phyloP scores from a whole-genome alignment of 1,139 yeast species.

The Candida mesenterica region DNA sequence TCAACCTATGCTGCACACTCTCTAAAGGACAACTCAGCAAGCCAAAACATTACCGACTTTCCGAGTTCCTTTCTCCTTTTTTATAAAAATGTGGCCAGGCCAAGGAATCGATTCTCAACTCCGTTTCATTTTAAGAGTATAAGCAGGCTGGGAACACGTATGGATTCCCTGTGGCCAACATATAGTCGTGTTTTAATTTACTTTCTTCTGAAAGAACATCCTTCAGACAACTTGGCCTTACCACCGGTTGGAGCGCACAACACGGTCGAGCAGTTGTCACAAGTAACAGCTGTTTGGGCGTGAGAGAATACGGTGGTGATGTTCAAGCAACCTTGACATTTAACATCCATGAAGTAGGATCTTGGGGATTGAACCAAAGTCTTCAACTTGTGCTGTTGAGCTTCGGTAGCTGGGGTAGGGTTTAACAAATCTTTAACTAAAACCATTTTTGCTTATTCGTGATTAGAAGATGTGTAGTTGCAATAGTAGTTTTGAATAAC shows the following conservation, averaged over 20 bases:
- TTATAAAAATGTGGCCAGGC: too few species aligned
- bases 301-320: conserved; percentile 99
- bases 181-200: conserved; percentile 44
- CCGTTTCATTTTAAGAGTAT: too few species aligned
- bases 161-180: too few species aligned
- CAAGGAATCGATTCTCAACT: too few species aligned
- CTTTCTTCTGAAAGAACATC: conserved; percentile 99
- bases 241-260: conserved; percentile 99
- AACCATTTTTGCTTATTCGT: too few species aligned
- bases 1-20: too few species aligned
- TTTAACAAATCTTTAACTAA: conserved; percentile 49
- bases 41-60: too few species aligned
- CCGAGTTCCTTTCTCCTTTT: too few species aligned
- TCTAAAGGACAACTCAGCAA: too few species aligned
- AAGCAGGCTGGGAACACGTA: too few species aligned
- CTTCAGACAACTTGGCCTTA: conserved; percentile 98
- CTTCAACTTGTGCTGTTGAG: conserved; percentile 95
- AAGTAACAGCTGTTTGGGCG: conserved; percentile 99
- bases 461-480: too few species aligned
- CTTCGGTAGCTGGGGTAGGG: conserved; percentile 96
- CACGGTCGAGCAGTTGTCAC: conserved; percentile 97
- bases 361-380: conserved; percentile 96
- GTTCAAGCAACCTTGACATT: conserved; percentile 98
- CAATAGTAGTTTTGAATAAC: too few species aligned
- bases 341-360: conserved; percentile 99